Evolutionary conservation across 352 stramenopile genomes (phyloP).

Genomic region (Phytophthora europaea): DNA sequence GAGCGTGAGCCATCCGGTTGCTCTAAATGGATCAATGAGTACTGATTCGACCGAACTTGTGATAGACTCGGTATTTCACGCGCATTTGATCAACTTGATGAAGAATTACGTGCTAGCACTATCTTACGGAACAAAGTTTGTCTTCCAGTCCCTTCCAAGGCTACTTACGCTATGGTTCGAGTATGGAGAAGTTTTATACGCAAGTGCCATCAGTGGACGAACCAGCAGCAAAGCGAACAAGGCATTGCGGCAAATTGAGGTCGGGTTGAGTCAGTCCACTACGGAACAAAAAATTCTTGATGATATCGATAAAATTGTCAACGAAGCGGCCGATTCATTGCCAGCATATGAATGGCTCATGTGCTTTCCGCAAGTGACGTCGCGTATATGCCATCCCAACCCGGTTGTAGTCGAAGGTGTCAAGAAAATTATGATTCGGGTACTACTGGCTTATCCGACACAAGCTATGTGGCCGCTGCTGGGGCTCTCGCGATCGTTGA

Average conservation of each 20-base stretch:
- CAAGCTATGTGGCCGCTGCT: conserved; percentile 98
- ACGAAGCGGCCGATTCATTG: conserved; percentile 62
- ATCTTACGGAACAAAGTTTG: conserved; percentile 93
- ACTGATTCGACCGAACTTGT: conserved; percentile 53
- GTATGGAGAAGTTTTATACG: conserved; percentile 89
- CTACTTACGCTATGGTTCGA: conserved; percentile 98
- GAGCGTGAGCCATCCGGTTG: conserved; percentile 72
- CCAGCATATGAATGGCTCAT: conserved; percentile 97
- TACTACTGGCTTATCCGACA: conserved; percentile 95
- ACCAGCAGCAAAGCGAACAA: conserved; percentile 67
- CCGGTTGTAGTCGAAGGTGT: conserved; percentile 90
- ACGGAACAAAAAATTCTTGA: conserved; percentile 69
- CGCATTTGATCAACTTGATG: conserved; percentile 92
- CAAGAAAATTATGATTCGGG: conserved; percentile 93
- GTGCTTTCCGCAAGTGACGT: conserved; percentile 98
- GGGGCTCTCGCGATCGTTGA: conserved; percentile 94
- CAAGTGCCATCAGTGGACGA: conserved; percentile 27
- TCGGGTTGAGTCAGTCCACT: conserved; percentile 62
- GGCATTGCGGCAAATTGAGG: conserved; percentile 67
- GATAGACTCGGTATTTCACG: conserved; percentile 69
- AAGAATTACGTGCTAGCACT: conserved; percentile 94
- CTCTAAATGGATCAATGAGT: conserved; percentile 41
- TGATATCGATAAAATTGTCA: conserved; percentile 74
- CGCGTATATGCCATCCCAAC: conserved; percentile 93
- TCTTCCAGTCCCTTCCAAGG: conserved; percentile 98